Conservation (phyloP, 2,329 filamentous ascomycete genomes). For the Conoideocrella luteorostrata region DNA sequence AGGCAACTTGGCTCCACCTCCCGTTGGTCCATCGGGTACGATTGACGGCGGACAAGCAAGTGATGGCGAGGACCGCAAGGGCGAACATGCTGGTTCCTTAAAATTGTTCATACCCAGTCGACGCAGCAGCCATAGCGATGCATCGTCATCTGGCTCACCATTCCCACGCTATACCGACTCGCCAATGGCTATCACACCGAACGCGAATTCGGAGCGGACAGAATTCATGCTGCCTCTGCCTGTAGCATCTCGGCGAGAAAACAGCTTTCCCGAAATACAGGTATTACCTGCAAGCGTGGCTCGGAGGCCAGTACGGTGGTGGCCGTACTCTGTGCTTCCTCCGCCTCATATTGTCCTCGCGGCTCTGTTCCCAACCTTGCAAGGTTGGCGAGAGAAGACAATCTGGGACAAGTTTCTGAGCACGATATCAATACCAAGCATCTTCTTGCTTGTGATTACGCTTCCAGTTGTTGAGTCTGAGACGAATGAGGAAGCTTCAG, state of each 20-base stretch:
- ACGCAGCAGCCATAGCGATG: constrained; percentile 34
- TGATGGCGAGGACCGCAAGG: constrained; percentile 1
- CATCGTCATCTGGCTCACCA: constrained; percentile 48
- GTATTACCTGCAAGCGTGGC: constrained; percentile 28
- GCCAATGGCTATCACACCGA: constrained; percentile 37
- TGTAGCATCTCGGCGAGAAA: constrained; percentile 33
- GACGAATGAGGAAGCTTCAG: constrained; percentile 41
- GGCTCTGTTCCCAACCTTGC: constrained; percentile 82
- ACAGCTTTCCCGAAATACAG: constrained; percentile 39
- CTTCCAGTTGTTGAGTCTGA: constrained; percentile 81
- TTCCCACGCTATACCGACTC: constrained; percentile 66
- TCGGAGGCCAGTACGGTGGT: constrained; percentile 58
- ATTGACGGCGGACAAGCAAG: neutral
- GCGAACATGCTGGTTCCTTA: constrained; percentile 20
- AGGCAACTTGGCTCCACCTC: constrained; percentile 37
- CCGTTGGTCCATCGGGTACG: constrained; percentile 18
- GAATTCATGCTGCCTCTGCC: constrained; percentile 49
- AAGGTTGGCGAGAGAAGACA: constrained; percentile 74
- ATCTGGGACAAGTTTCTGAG: constrained; percentile 79
- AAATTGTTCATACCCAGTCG: constrained; percentile 43
- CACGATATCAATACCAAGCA: constrained; percentile 77
- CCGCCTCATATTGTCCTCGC: constrained; percentile 63
- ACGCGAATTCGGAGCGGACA: constrained; percentile 34
- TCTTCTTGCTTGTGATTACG: constrained; percentile 84
- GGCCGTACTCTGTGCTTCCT: constrained; percentile 71